These are phyloP conservation scores for Nakaseomyces glabratus DNA, from an alignment of 1,139 yeast species.

Conservation along the genomic window DNA sequence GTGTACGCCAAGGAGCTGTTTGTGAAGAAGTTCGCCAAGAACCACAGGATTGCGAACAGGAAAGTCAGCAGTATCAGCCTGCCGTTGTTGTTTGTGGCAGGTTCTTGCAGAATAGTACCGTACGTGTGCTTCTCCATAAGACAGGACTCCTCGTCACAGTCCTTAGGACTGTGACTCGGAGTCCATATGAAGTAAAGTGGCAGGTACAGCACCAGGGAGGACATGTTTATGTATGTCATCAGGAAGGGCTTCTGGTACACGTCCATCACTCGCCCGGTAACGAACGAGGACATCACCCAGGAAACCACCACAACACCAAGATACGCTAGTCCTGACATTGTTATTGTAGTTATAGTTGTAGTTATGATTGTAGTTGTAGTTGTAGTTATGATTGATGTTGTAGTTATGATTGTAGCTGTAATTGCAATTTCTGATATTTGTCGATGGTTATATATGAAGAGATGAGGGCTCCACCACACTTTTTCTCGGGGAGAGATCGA, in stretches of 20 bases:
- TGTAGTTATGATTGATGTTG: not conserved
- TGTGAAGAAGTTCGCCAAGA: conserved; percentile 72
- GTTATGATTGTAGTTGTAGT: not conserved
- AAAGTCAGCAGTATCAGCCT: conserved; percentile 39
- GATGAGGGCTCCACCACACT: too few species aligned
- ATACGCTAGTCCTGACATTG: not conserved
- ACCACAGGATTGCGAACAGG: conserved; percentile 81
- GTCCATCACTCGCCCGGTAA: conserved; percentile 63
- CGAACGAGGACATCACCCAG: conserved; percentile 79
- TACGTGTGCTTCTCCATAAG: conserved; percentile 16
- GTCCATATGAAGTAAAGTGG: conserved; percentile 18
- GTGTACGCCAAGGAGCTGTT: conserved; percentile 79
- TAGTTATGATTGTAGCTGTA: not conserved
- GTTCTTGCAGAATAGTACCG: conserved; percentile 10
- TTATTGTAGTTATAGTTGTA: not conserved
- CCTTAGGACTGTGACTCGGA: conserved; percentile 1
- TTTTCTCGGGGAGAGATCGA: too few species aligned
- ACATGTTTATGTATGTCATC: conserved; percentile 81
- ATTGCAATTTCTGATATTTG: too few species aligned
- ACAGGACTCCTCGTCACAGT: conserved; percentile 15
- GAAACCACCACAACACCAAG: conserved; percentile 61
- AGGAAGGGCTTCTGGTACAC: conserved; percentile 79
- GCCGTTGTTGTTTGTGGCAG: conserved; percentile 7
- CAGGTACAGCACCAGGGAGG: conserved; percentile 66
- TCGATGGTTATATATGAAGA: too few species aligned